phyloP scores from a whole-genome alignment of 2,329 filamentous ascomycete species.

The Penicillium sp. region DNA sequence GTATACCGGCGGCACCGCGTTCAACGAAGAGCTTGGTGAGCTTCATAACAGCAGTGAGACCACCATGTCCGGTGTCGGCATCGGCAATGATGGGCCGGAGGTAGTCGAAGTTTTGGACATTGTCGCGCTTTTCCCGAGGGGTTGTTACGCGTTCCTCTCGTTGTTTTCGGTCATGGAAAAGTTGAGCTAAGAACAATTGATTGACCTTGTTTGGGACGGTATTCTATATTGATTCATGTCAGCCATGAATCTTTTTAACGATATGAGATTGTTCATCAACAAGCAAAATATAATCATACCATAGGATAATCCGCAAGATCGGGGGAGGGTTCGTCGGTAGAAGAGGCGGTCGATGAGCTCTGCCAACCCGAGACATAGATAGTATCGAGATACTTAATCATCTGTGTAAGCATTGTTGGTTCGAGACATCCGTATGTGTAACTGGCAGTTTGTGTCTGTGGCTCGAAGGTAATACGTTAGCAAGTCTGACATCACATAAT shows the following conservation, averaged over 20 bases:
- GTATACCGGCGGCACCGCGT: constrained; percentile 93
- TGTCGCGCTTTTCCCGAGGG: constrained; percentile 67
- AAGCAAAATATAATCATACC: constrained; percentile 46
- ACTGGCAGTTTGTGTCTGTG: constrained; percentile 76
- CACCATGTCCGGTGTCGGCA: constrained; percentile 94
- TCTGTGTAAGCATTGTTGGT: constrained; percentile 97
- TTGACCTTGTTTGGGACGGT: constrained; percentile 98
- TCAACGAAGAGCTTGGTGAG: constrained; percentile 96
- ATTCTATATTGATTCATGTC: constrained; percentile 53
- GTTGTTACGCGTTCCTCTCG: constrained; percentile 84
- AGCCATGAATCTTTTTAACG: not conserved
- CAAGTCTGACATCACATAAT: not conserved
- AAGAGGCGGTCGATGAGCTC: constrained; percentile 91
- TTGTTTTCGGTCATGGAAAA: constrained; percentile 99
- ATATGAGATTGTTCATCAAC: not conserved
- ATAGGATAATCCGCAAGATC: constrained; percentile 98
- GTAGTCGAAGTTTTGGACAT: constrained; percentile 81
- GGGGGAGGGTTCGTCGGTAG: constrained; percentile 91
- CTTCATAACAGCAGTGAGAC: constrained; percentile 98
- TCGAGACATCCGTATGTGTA: constrained; percentile 97
- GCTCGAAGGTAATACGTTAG: constrained; percentile 18
- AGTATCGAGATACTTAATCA: constrained; percentile 98
- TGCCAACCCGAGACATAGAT: constrained; percentile 99
- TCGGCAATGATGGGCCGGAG: constrained; percentile 94
- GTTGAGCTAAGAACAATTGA: constrained; percentile 95